Percentiles rank a stretch among this genome's conserved stretches.
These are phyloP conservation scores for Malus hybrid DNA, from an alignment of 331 rosid genomes.

Conservation along the genomic window DNA sequence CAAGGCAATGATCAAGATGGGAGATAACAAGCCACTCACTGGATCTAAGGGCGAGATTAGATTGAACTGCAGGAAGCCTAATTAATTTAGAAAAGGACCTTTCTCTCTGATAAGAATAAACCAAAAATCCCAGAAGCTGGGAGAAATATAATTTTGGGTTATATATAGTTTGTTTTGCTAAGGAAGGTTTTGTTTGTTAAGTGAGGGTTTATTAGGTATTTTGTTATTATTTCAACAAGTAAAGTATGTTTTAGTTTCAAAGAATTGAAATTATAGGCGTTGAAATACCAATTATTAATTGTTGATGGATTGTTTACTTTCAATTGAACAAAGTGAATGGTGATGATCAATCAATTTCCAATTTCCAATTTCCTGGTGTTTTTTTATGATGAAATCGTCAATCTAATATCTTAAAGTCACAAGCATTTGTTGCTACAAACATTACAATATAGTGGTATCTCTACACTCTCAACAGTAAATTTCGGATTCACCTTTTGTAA, in stretches of 20 bases:
- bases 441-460: too few species aligned
- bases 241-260: not conserved
- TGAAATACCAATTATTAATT: not conserved
- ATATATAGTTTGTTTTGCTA: not conserved
- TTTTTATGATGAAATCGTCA: too few species aligned
- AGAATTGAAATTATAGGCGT: not conserved
- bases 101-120: not conserved
- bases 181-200: not conserved
- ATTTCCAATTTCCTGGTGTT: not conserved
- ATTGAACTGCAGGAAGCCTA: constrained; percentile 41
- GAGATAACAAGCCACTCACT: constrained; percentile 54
- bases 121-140: not conserved
- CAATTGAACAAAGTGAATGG: not conserved
- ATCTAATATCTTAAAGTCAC: too few species aligned
- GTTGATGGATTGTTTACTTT: not conserved
- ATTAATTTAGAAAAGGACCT: constrained; percentile 2
- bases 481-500: too few species aligned
- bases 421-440: too few species aligned
- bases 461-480: too few species aligned
- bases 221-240: not conserved
- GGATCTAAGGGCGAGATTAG: constrained; percentile 75
- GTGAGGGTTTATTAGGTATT: not conserved
- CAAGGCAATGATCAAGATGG: constrained; percentile 71
- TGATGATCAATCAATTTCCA: not conserved
- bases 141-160: not conserved